These are phyloP conservation scores for Wickerhamiella spandovensis DNA, from an alignment of 805 yeast genomes.

Conservation along the genomic window DNA sequence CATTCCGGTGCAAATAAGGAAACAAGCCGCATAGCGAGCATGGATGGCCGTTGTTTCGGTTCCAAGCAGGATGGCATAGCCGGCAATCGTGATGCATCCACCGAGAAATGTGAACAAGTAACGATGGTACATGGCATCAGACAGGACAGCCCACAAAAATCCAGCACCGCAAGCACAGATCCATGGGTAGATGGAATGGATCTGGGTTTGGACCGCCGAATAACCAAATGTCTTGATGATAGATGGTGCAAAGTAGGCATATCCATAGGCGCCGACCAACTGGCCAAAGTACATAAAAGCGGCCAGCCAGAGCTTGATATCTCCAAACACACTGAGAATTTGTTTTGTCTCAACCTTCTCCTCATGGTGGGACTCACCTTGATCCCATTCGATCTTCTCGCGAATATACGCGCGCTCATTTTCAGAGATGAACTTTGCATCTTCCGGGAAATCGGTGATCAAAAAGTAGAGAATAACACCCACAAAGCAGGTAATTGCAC, in stretches of 20 bases:
- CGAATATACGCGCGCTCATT: conserved; percentile 44
- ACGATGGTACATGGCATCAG: conserved; percentile 39
- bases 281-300: conserved; percentile 52
- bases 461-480: conserved; percentile 31
- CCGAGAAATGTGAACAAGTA: conserved; percentile 19
- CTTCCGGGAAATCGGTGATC: conserved; percentile 63
- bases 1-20: conserved; percentile 43
- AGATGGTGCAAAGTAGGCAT: conserved; percentile 63
- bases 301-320: conserved; percentile 42
- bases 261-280: conserved; percentile 59
- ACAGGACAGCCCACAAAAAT: conserved; percentile 43
- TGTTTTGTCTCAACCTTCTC: conserved; percentile 34
- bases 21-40: conserved; percentile 51
- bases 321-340: conserved; percentile 40
- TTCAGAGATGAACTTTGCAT: conserved; percentile 38
- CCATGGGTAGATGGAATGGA: conserved; percentile 81
- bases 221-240: conserved; percentile 49
- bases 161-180: conserved; percentile 56
- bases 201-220: conserved; percentile 61
- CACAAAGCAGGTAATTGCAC: conserved; percentile 25
- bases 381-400: conserved; percentile 44
- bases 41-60: conserved; percentile 25
- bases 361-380: conserved; percentile 38
- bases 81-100: conserved; percentile 30
- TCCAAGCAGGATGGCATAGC: conserved; percentile 44